Evolutionary conservation across 2,329 filamentous ascomycete genomes (phyloP).

Genomic region (Xylariaceae sp.): DNA sequence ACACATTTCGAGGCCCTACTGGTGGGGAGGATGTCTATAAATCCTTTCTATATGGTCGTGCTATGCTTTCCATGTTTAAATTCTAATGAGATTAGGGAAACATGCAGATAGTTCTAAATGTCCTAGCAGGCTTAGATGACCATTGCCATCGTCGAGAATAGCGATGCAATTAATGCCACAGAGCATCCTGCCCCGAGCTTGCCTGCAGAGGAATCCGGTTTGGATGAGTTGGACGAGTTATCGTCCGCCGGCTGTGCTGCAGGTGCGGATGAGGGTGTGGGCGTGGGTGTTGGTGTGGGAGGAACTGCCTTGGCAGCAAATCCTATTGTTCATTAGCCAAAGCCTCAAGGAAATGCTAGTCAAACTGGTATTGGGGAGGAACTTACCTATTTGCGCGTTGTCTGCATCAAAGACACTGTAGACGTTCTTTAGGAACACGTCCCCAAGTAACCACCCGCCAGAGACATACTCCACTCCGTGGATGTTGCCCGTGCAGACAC

Average conservation of each 20-base stretch:
- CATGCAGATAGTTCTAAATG: background rate
- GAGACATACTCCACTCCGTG: slow-evolving; percentile 73
- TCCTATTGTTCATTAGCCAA: slow-evolving; percentile 35
- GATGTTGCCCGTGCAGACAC: slow-evolving; percentile 72
- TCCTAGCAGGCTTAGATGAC: slow-evolving; percentile 27
- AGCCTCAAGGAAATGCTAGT: background rate
- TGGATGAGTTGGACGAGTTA: slow-evolving; percentile 23
- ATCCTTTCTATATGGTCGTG: background rate
- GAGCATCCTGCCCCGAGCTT: slow-evolving; percentile 30
- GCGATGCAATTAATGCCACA: slow-evolving; percentile 29
- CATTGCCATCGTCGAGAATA: slow-evolving; percentile 33
- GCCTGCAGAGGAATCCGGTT: slow-evolving; percentile 35
- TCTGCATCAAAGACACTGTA: slow-evolving; percentile 86
- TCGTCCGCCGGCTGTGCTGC: slow-evolving; percentile 29
- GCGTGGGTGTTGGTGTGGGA: slow-evolving; percentile 5
- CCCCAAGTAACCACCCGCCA: slow-evolving; percentile 79
- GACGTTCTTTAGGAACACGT: slow-evolving; percentile 88
- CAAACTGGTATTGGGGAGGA: background rate
- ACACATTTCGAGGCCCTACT: background rate
- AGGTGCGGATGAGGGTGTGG: background rate
- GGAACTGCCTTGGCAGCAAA: slow-evolving; percentile 46
- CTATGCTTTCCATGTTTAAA: background rate
- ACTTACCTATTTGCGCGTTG: slow-evolving; percentile 65
- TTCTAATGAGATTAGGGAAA: background rate
- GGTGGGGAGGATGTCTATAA: background rate